Base-by-base conservation (phyloP, 2,329 filamentous ascomycete genomes). In the Zarea fungicola region DNA sequence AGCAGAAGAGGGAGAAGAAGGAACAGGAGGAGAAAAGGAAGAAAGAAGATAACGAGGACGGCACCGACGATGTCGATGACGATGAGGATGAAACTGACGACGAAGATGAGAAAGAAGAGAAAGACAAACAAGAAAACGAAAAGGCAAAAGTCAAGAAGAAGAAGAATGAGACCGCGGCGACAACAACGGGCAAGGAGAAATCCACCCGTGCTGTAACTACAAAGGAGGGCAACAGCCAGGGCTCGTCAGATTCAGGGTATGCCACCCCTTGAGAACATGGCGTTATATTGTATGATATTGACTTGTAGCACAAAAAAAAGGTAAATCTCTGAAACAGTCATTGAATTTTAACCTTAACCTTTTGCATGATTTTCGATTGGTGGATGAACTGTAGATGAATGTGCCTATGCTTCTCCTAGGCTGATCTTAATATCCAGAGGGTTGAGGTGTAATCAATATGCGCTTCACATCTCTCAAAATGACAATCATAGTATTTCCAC, bases 11-110 rank as follows among this genome's bases (percentile, higher is more conserved):
- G 19, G 43, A 57, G 35, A 48, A 52, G 34, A 41, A 52, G 26
- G 50, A 59, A 21, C 60, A 63, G 52, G 57, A 58, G 11, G 56
- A 64, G 55, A 55, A 59, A 32, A 58, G 62, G 52, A 55, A 61
- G 50, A 49, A 60, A 48, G 47, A 51, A 31, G 56, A 62, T 54
- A 49, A 56, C 36, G 49, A 60, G 31, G 51, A 55, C 26, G 35
- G 54, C 46, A 54, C 57, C 36, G 48, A 57, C 16, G 34, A 36
- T n/a, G n/a, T n/a, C n/a, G 3, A 29, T 25, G 10, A 9, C 11
- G 50, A 54, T 37, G 51, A 46, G 35, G 36, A 41, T 5, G 26
- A 25, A 22, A 42, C 39, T 13, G 31, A 51, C 52, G 52, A 53
- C 48, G 29, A 50, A 43, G 31, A 54, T 10, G 34, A 47, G 5